Evolutionary conservation across 768 basidiomycete genomes (phyloP).

Genomic region (Hortiboletus campestris): DNA sequence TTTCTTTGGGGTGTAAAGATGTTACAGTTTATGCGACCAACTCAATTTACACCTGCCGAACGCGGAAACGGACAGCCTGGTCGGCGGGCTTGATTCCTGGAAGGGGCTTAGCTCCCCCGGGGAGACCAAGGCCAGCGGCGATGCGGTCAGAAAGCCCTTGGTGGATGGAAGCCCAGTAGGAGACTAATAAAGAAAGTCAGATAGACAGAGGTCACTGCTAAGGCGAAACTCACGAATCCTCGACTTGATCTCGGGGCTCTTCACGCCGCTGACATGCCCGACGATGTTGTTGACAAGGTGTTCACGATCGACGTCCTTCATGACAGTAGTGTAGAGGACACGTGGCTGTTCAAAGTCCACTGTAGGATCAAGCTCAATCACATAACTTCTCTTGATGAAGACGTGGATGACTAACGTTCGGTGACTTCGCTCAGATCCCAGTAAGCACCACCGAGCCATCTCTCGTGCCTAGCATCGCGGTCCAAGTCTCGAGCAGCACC

Average conservation of each 20-base stretch:
- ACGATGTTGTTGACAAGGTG: slow-evolving; percentile 68
- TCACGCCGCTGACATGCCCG: slow-evolving; percentile 59
- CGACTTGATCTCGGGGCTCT: slow-evolving; percentile 56
- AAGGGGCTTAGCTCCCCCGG: slow-evolving; percentile 53
- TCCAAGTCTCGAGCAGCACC: slow-evolving; percentile 38
- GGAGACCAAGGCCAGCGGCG: slow-evolving; percentile 67
- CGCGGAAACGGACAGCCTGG: slow-evolving; percentile 55
- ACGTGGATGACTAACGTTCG: slow-evolving; percentile 57
- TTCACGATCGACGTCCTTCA: slow-evolving; percentile 56
- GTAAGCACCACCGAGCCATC: slow-evolving; percentile 68
- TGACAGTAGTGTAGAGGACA: slow-evolving; percentile 64
- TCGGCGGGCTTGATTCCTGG: slow-evolving; percentile 52
- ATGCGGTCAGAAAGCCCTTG: slow-evolving; percentile 73
- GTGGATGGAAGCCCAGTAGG: slow-evolving; percentile 78
- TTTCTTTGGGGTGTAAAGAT: not conserved
- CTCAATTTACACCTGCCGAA: slow-evolving; percentile 2
- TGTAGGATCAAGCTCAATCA: slow-evolving; percentile 23
- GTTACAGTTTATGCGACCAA: not conserved
- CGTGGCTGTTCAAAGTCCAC: slow-evolving; percentile 88
- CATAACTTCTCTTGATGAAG: not conserved
- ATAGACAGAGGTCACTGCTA: not conserved
- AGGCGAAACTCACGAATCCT: slow-evolving; percentile 56
- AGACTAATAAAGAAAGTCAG: slow-evolving; percentile 42
- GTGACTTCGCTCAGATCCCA: slow-evolving; percentile 71
- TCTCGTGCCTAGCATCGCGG: slow-evolving; percentile 58